A percentile compares a stretch with the other conserved stretches of the same genome.
phyloP scores from a whole-genome alignment of 1,284 basidiomycete species.

The Omphalotus olearius region DNA sequence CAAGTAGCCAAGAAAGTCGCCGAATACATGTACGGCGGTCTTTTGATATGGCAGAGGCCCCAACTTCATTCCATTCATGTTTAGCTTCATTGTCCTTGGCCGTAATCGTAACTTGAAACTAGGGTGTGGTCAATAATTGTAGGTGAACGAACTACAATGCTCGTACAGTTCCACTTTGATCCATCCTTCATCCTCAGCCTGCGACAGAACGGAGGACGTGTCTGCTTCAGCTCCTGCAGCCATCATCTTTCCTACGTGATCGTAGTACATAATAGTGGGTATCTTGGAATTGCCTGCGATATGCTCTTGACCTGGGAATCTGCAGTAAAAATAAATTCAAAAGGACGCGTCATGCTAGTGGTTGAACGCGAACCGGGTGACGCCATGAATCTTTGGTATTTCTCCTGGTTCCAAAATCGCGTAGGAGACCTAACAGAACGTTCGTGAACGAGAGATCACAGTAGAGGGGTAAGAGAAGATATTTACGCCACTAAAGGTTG shows the following conservation, averaged over 20 bases:
- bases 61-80: conserved; percentile 78
- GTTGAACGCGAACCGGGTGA: conserved; percentile 50
- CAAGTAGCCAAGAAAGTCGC: conserved; percentile 72
- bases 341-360: conserved; percentile 1
- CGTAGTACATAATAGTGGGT: conserved; percentile 71
- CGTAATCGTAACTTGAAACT: conserved; percentile 78
- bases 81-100: conserved; percentile 68
- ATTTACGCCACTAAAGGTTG: conserved; percentile 65
- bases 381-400: conserved; percentile 68
- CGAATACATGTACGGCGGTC: conserved; percentile 67
- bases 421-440: conserved; percentile 51
- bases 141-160: background rate
- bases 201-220: conserved; percentile 45
- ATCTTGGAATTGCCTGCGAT: conserved; percentile 81
- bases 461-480: conserved; percentile 8
- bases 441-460: conserved; percentile 1
- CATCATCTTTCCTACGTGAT: conserved; percentile 54
- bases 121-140: background rate
- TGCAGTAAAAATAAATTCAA: conserved; percentile 25
- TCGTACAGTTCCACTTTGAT: conserved; percentile 67
- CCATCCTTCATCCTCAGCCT: conserved; percentile 74
- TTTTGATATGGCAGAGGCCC: conserved; percentile 61
- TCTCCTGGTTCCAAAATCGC: conserved; percentile 71
- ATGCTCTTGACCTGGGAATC: conserved; percentile 79
- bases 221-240: conserved; percentile 76